These are phyloP conservation scores for Nasturtium officinale DNA, from an alignment of 345 rosid genomes.

Conservation along the genomic window DNA sequence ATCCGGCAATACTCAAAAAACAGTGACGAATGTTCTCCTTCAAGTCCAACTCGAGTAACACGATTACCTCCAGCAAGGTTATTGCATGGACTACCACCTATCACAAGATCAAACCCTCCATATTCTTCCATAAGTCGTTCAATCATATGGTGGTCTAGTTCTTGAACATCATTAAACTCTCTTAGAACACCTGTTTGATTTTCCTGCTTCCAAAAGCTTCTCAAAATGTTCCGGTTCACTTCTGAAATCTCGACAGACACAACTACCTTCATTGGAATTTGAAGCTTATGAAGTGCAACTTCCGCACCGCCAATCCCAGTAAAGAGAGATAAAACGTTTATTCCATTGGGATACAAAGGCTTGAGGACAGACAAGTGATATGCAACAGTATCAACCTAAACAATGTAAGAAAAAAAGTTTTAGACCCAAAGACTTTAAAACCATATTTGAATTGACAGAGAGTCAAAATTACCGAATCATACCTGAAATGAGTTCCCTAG, in stretches of 20 bases:
- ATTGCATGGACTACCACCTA: constrained; percentile 34
- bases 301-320: constrained; percentile 48
- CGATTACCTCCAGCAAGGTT: constrained; percentile 39
- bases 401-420: too few species aligned
- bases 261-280: constrained; percentile 25
- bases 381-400: too few species aligned
- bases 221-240: constrained; percentile 19
- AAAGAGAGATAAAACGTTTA: constrained; percentile 34
- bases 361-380: too few species aligned
- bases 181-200: not conserved
- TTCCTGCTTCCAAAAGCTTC: constrained; percentile 40
- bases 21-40: constrained; percentile 40
- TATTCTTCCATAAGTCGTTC: constrained; percentile 4
- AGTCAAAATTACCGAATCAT: too few species aligned
- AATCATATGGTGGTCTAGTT: not conserved
- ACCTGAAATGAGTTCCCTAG: too few species aligned
- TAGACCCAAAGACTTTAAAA: too few species aligned
- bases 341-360: constrained; percentile 19
- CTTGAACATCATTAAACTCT: constrained; percentile 17
- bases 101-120: constrained; percentile 45
- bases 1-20: constrained; percentile 36
- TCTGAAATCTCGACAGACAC: constrained; percentile 41
- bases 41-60: too few species aligned
- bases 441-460: too few species aligned
- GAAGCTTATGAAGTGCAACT: constrained; percentile 34